These are phyloP conservation scores for Zopfia rhizophila DNA, from an alignment of 2,329 filamentous ascomycete species.

Conservation along the genomic window DNA sequence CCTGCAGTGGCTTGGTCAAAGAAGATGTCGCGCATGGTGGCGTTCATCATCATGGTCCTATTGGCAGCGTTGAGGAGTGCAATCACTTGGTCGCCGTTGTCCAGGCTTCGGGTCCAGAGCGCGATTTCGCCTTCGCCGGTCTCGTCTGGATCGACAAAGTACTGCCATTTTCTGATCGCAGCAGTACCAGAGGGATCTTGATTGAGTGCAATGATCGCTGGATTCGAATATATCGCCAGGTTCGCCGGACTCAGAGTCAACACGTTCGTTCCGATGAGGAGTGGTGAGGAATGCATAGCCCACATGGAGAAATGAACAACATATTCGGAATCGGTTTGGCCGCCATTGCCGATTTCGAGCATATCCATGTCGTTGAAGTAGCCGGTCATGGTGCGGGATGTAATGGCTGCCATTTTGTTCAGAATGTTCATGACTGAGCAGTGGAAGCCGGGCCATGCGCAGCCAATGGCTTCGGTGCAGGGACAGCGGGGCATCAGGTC, in stretches of 20 bases:
- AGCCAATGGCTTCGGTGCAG: conserved; percentile 55
- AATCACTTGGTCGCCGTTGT: conserved; percentile 59
- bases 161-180: conserved; percentile 58
- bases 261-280: conserved; percentile 61
- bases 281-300: conserved; percentile 59
- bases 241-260: conserved; percentile 53
- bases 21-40: conserved; percentile 65
- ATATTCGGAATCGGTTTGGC: conserved; percentile 54
- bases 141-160: conserved; percentile 54
- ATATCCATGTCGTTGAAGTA: conserved; percentile 62
- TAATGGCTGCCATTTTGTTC: conserved; percentile 58
- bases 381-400: conserved; percentile 54
- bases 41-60: conserved; percentile 57
- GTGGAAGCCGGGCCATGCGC: conserved; percentile 58
- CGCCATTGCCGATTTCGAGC: conserved; percentile 60
- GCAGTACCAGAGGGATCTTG: conserved; percentile 58
- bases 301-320: conserved; percentile 61
- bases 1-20: conserved; percentile 57
- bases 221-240: conserved; percentile 59
- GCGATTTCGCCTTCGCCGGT: conserved; percentile 60
- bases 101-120: conserved; percentile 61
- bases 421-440: conserved; percentile 63
- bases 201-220: conserved; percentile 61
- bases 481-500: conserved; percentile 55
- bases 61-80: conserved; percentile 64